phyloP scores from a whole-genome alignment of 495 filamentous ascomycete species.

The Letharia lupina region DNA sequence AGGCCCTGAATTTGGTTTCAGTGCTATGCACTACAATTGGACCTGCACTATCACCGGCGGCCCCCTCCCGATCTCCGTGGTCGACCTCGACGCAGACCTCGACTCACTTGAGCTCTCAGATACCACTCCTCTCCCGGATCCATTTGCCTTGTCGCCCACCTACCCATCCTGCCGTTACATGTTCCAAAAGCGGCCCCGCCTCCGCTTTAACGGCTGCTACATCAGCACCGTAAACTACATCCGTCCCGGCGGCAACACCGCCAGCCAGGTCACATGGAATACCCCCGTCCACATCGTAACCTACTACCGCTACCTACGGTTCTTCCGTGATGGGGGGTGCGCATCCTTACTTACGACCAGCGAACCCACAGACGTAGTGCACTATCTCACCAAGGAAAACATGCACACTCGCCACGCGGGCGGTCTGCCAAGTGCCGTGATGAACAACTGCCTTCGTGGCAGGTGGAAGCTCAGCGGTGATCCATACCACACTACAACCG shows the following conservation, averaged over 20 bases:
- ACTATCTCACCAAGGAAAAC: constrained; percentile 53
- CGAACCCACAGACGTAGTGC: constrained; percentile 79
- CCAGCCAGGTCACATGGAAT: constrained; percentile 57
- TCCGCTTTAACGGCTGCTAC: constrained; percentile 91
- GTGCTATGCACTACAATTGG: constrained; percentile 77
- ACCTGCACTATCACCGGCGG: constrained; percentile 53
- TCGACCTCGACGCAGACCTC: constrained; percentile 25
- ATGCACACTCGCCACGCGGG: constrained; percentile 30
- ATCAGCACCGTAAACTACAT: constrained; percentile 95
- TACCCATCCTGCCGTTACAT: constrained; percentile 47
- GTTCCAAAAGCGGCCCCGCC: constrained; percentile 72
- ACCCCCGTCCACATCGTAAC: constrained; percentile 92
- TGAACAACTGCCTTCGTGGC: constrained; percentile 54
- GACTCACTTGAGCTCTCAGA: constrained; percentile 7
- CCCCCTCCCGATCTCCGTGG: constrained; percentile 40
- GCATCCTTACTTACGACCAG: constrained; percentile 69
- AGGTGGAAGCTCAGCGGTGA: constrained; percentile 49
- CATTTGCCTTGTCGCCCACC: constrained; percentile 13
- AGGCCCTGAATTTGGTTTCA: constrained; percentile 65
- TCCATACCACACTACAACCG: constrained; percentile 27
- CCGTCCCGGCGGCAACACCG: constrained; percentile 60
- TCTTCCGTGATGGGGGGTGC: constrained; percentile 81
- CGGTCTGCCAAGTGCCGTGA: constrained; percentile 34
- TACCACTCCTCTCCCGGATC: not conserved
- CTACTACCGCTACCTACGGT: constrained; percentile 92